phyloP scores from a whole-genome alignment of 306 rosid species.

The Quercus robur region DNA sequence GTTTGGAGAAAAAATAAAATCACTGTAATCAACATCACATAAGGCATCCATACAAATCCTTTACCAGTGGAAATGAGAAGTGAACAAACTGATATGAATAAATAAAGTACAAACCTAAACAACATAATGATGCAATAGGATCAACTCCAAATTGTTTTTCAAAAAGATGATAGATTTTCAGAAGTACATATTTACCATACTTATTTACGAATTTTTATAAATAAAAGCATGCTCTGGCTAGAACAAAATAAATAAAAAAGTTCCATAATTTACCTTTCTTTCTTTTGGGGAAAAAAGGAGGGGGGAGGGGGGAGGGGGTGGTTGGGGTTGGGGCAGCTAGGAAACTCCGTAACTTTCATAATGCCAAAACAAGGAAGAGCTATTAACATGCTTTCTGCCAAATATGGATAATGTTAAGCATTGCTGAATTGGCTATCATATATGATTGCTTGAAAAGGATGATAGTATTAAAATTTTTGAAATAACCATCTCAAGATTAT shows the following conservation, averaged over 20 bases:
- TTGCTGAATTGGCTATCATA: neutral
- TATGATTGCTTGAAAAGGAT: neutral
- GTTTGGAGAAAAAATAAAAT: too few species aligned
- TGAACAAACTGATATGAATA: too few species aligned
- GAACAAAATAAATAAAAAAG: neutral
- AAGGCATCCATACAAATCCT: too few species aligned
- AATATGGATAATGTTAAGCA: neutral
- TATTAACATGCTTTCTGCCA: neutral
- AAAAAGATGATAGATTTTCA: neutral
- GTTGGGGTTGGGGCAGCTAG: neutral
- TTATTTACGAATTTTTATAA: neutral
- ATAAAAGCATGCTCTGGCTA: neutral
- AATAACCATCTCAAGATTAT: neutral
- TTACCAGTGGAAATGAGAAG: too few species aligned
- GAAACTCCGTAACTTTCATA: neutral
- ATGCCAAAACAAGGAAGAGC: neutral
- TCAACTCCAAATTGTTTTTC: neutral
- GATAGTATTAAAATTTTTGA: neutral
- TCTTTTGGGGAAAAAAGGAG: neutral
- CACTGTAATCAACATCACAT: too few species aligned
- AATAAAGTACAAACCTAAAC: neutral
- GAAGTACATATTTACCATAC: neutral
- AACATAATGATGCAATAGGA: neutral
- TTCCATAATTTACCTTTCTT: neutral
- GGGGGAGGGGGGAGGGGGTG: too few species aligned